Evolutionary conservation across 2,329 filamentous ascomycete species (phyloP), one percentile per base, ranked within the genome.

Genomic region (Berkeleyomyces basicola): DNA sequence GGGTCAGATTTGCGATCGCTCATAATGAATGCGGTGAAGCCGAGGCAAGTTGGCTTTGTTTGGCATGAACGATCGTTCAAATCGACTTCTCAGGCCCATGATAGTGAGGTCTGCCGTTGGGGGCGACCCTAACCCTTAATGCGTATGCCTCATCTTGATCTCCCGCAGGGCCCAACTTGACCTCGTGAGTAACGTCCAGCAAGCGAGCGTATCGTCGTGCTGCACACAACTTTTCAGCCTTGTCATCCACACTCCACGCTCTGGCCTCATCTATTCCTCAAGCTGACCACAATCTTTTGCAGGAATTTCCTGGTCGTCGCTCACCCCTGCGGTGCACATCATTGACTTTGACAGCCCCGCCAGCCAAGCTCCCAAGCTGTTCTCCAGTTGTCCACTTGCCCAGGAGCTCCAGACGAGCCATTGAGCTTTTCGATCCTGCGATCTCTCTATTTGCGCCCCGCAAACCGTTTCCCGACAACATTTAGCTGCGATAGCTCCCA

Each of bases 1-100:
- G 49, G n/a, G 16, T 64, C 63, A 14, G 39, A 14, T 46, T 44
- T 51, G 31, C 46, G 60, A 14, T 61, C 60, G 7, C 42, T 55
- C 60, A 61, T 61, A 5, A n/a, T 57, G 7, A 16, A 14, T 49
- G n/a, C 5, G 9, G 43, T 14, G 51, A 7, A 7, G 58, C 46
- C 23, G 23, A 5, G 11, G n/a, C 47, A 10, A n/a, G n/a, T 37
- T 43, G 40, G n/a, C 7, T 3, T 47, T n/a, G 9, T 14, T 37
- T 37, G 36, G 16, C n/a, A 1, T 44, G 43, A 47, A 2, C 23
- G 23, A 23, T 23, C 23, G 23, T 23, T 23, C 33, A 36, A n/a
- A 44, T 7, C 7, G 39, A 46, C 51, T 55, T 55, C 11, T 23
- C n/a, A 23, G 10, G 11, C n/a, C 23, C 23, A 23, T 23, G 23